Base-by-base conservation (phyloP, 257 asterid species). In the Thymus quinquecostatus region DNA sequence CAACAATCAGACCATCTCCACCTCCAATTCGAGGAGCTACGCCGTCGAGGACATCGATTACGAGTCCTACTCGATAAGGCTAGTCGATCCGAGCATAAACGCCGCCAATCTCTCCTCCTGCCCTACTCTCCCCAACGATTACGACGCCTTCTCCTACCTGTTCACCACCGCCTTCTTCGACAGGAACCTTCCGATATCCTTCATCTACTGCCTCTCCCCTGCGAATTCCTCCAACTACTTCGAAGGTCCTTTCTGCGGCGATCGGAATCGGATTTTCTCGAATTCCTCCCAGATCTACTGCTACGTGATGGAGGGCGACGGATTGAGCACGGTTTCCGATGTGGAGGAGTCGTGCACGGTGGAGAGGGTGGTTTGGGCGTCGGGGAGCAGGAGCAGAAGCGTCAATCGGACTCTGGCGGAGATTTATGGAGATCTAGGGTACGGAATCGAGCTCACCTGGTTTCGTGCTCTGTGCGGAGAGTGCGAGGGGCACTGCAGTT, bases 391-490 rank as follows among this genome's bases (percentile, higher is more conserved):
- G 80, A 49, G 57, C 2, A 14, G 30, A 30, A 48, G 60, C 68
- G 76, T 50, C 66, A 36, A 53, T 41, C 60, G 84, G 30, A 73
- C 88, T 64, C 70, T 78, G 80, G 70, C 58, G 0, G 61, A 70
- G 40, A 56, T 82, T 34, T 80, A 85, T 48, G 89, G 71, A 8
- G 81, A 68, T 11, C 57, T 85, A 77, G 59, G 65, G 10, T 61
- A 82, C 4, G 89, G 86, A 53, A 71, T 84, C 34, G 82, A 77
- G 82, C 63, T 79, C 21, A 75, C 79, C 4, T 81, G 86, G 86
- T 84, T 65, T 73, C 71, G 75, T 0, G 75, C 61, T 61, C 81
- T 74, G 10, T 84, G 89, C 43, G 83, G 78, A 50, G 81, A 84
- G 7, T 84, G 86, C 77, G 80, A 80, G 81, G 85, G 86, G 47